Conservation (phyloP, 2,329 filamentous ascomycete species). For the Harringtonia aguacate region DNA sequence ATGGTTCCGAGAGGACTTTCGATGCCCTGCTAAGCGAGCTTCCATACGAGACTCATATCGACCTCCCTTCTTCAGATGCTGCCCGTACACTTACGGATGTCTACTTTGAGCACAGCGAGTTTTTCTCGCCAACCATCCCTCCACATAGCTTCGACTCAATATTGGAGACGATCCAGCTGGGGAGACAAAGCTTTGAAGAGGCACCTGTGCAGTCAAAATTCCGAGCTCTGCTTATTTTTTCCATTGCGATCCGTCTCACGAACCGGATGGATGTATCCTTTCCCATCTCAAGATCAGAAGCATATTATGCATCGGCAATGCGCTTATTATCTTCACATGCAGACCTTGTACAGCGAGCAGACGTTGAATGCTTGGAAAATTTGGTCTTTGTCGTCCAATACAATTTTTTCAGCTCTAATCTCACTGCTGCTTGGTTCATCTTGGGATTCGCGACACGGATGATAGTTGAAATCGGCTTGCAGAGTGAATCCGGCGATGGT, state of each 20-base stretch:
- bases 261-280: neutral
- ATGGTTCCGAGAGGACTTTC: neutral
- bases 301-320: neutral
- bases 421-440: neutral
- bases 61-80: neutral
- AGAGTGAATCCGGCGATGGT: neutral
- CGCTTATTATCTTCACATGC: neutral
- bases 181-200: neutral
- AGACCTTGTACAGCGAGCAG: neutral
- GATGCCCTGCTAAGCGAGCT: neutral
- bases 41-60: neutral
- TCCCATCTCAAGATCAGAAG: neutral
- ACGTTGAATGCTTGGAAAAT: neutral
- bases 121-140: neutral
- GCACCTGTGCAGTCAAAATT: neutral
- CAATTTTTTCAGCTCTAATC: neutral
- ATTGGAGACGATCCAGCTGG: neutral
- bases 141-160: neutral
- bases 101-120: slow-evolving; percentile 3
- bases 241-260: neutral
- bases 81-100: neutral
- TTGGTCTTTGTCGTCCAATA: neutral
- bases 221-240: neutral
- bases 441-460: neutral
- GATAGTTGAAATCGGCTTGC: neutral